Evolutionary conservation across 768 basidiomycete genomes (phyloP), one percentile per base, ranked within the genome.

Genomic region (Amylocystis lapponica): DNA sequence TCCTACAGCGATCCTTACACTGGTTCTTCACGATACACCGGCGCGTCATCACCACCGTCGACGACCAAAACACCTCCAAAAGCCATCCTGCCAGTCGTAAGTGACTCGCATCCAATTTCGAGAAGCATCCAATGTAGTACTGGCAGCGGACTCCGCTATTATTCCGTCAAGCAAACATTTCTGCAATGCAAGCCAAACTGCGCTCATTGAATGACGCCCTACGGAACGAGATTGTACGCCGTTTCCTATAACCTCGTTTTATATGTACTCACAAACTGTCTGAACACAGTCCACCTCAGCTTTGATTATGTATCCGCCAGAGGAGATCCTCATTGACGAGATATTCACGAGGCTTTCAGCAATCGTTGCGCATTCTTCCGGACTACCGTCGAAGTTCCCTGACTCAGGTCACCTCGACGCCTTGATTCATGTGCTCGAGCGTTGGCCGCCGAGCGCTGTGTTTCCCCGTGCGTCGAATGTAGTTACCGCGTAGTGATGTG

Each of bases 111-210:
- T 16, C 27, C 29, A 9, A 5, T 14, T 1, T 21, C 10, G n/a
- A n/a, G n/a, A n/a, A n/a, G n/a, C n/a, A n/a, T n/a, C n/a, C n/a
- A n/a, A n/a, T n/a, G n/a, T n/a, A n/a, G n/a, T n/a, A n/a, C n/a
- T n/a, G n/a, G 12, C 52, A 90, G 87, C 67, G 72, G 32, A 78
- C 73, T 29, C 69, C 74, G 32, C 74, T 90, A 16, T 69, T 74
- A n/a, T 95, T 97, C 70, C 89, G 86, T 50, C 87, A 91, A 69
- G 88, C 81, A 3, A 81, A 80, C 59, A 74, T 94, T 21, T 55
- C 70, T 17, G 87, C 87, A 14, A 88, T 94, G 80, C 81, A 79
- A 55, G 71, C 72, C 17, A 94, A 94, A 62, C 55, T 91, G 16
- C 71, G 74, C 48, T 83, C 92, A 58, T 81, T 92, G 38, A 75